These are phyloP conservation scores for Globomyces sp. DNA, from an alignment of 371 early-diverging fungal species.

Conservation along the genomic window DNA sequence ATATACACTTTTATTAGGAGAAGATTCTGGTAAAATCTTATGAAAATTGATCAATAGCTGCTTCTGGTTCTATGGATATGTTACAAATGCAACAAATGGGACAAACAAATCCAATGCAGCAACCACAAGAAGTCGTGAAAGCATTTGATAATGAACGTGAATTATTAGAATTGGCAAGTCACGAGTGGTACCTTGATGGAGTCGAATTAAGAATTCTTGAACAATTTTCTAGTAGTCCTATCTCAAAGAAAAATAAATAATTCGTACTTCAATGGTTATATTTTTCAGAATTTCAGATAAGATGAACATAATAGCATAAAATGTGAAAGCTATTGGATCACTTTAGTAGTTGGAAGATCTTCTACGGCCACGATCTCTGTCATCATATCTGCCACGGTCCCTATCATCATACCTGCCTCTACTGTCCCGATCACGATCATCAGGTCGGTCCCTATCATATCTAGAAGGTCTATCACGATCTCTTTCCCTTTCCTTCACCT, in stretches of 20 bases:
- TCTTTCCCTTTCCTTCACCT: constrained; percentile 2
- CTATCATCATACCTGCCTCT: neutral
- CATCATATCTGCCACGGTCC: constrained; percentile 5
- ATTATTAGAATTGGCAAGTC: constrained; percentile 75
- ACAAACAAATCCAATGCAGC: constrained; percentile 73
- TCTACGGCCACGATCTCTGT: neutral
- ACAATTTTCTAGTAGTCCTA: constrained; percentile 50
- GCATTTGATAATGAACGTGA: constrained; percentile 86
- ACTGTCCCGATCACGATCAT: neutral
- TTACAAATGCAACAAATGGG: constrained; percentile 88
- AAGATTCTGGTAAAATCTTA: constrained; percentile 66
- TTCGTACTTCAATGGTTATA: too few relatives aligned
- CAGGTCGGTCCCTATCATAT: neutral
- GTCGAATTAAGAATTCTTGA: constrained; percentile 79
- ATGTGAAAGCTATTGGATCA: too few relatives aligned
- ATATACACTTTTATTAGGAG: constrained; percentile 87
- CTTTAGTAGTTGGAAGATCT: too few relatives aligned
- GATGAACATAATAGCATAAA: too few relatives aligned
- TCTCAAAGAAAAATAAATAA: too few relatives aligned
- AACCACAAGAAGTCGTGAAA: constrained; percentile 81
- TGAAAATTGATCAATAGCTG: constrained; percentile 53
- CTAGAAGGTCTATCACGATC: neutral
- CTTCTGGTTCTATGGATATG: constrained; percentile 64
- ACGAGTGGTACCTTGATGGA: constrained; percentile 77
- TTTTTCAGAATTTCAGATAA: too few relatives aligned